Conservation (phyloP, 1,284 basidiomycete species). For the Athelia psychrophila region DNA sequence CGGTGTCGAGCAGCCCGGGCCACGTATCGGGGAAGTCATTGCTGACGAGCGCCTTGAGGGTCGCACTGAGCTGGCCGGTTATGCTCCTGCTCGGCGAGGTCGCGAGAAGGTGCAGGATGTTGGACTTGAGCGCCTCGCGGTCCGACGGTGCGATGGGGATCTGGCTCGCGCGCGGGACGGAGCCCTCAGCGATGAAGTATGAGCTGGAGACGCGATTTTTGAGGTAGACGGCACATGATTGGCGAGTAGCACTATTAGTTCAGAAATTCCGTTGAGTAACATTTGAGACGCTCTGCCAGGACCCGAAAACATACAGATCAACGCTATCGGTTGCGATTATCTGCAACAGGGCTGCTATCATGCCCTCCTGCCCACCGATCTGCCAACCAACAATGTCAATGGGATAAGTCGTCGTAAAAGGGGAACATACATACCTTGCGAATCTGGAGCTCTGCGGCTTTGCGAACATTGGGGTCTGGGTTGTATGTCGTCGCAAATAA, state of each 20-base stretch:
- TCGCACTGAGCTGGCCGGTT: conserved; percentile 69
- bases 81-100: conserved; percentile 64
- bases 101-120: conserved; percentile 68
- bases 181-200: conserved; percentile 51
- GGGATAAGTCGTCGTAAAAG: conserved; percentile 2
- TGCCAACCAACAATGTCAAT: conserved; percentile 23
- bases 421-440: conserved; percentile 57
- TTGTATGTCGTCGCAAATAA: conserved; percentile 79
- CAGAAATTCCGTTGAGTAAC: conserved; percentile 7
- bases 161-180: conserved; percentile 51
- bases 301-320: conserved; percentile 65
- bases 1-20: conserved; percentile 60
- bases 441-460: conserved; percentile 79
- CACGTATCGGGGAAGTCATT: conserved; percentile 77
- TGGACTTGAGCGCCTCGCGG: conserved; percentile 62
- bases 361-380: conserved; percentile 76
- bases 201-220: conserved; percentile 75
- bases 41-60: conserved; percentile 67
- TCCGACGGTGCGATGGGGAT: conserved; percentile 62
- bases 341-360: conserved; percentile 75
- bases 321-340: conserved; percentile 75
- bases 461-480: conserved; percentile 83
- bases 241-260: conserved; percentile 61
- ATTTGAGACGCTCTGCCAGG: conserved; percentile 24
- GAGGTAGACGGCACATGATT: conserved; percentile 79